A percentile compares a stretch with the other conserved stretches of the same genome.
These are phyloP conservation scores for Fusarium vanettenii DNA, from an alignment of 2,329 filamentous ascomycete genomes.

Conservation along the genomic window DNA sequence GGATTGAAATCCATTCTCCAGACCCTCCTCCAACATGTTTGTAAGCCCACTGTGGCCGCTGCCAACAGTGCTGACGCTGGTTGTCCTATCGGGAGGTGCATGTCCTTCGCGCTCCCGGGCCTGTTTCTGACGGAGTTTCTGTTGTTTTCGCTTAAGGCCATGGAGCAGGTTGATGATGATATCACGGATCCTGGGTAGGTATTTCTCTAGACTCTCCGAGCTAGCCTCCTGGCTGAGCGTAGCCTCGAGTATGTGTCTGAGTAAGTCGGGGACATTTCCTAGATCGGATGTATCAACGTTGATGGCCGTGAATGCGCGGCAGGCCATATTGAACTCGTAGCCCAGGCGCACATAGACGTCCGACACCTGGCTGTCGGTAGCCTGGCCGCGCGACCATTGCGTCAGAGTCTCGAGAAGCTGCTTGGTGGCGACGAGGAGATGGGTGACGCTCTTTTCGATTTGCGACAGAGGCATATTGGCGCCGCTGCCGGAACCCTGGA, in stretches of 20 bases:
- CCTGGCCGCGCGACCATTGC: conserved; percentile 93
- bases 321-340: conserved; percentile 99
- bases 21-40: conserved; percentile 68
- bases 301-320: conserved; percentile 94
- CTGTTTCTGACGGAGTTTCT: conserved; percentile 78
- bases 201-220: conserved; percentile 91
- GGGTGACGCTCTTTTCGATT: conserved; percentile 98
- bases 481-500: conserved; percentile 65
- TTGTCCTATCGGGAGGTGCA: conserved; percentile 60
- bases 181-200: conserved; percentile 92
- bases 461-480: conserved; percentile 85
- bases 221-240: conserved; percentile 97
- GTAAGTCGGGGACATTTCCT: conserved; percentile 91
- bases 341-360: conserved; percentile 97
- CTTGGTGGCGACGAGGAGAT: conserved; percentile 96
- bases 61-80: conserved; percentile 68
- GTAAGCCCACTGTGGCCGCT: conserved; percentile 68
- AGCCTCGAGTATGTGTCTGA: conserved; percentile 92
- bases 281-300: conserved; percentile 95
- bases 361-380: conserved; percentile 94
- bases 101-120: conserved; percentile 64
- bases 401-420: conserved; percentile 97
- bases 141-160: conserved; percentile 96
- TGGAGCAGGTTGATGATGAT: conserved; percentile 99
- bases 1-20: conserved; percentile 64